Percentiles rank a stretch among this genome's conserved stretches.
Conservation (phyloP, 257 asterid species). For the Nicotiana sylvestris region DNA sequence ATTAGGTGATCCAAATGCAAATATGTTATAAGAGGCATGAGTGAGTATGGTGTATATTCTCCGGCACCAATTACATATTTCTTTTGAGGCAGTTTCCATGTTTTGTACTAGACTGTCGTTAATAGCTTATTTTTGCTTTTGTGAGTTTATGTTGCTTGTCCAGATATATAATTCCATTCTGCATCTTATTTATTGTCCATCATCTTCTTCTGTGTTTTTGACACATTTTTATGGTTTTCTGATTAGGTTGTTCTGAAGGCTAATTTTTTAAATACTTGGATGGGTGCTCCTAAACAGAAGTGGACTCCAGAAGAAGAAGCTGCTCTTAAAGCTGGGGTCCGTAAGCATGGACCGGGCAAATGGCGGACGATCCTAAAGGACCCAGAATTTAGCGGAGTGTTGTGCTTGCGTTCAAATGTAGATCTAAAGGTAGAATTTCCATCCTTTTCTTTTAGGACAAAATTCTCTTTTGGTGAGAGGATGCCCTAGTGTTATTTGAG, state of each 20-base stretch:
- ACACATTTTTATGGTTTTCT: background rate
- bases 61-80: background rate
- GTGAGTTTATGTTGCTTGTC: background rate
- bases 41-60: background rate
- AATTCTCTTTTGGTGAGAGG: background rate
- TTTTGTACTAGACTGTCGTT: background rate
- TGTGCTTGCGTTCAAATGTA: slow-evolving; percentile 82
- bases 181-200: background rate
- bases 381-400: slow-evolving; percentile 76
- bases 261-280: slow-evolving; percentile 16
- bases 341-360: slow-evolving; percentile 89
- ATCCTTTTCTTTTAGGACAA: background rate
- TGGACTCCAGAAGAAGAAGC: slow-evolving; percentile 99
- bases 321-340: slow-evolving; percentile 94
- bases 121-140: background rate
- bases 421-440: slow-evolving; percentile 73
- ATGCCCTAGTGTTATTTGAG: background rate
- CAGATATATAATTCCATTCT: background rate
- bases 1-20: background rate
- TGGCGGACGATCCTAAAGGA: slow-evolving; percentile 97
- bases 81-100: background rate
- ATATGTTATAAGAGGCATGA: background rate
- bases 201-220: background rate
- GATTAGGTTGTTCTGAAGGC: background rate
- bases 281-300: slow-evolving; percentile 99